phyloP scores from a whole-genome alignment of 2,329 filamentous ascomycete genomes.

The Pochonia chlamydosporia region DNA sequence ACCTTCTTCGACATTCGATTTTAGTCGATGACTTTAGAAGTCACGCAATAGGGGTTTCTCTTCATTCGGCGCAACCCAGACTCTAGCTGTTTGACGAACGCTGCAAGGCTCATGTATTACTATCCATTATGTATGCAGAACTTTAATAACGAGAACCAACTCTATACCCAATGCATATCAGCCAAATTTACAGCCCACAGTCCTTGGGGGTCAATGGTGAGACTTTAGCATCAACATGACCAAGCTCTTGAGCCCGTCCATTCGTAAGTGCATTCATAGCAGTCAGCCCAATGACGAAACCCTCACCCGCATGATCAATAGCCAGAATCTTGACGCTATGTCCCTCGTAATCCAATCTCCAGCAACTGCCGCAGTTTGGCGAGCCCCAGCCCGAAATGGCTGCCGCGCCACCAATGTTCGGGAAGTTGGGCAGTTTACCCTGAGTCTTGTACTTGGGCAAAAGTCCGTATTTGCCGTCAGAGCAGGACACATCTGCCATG shows the following conservation, averaged over 20 bases:
- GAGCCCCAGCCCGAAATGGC: conserved; percentile 53
- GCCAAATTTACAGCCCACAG: conserved; percentile 33
- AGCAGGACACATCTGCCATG: conserved; percentile 57
- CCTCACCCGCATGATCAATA: conserved; percentile 43
- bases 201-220: conserved; percentile 34
- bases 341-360: conserved; percentile 45
- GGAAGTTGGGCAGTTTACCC: conserved; percentile 43
- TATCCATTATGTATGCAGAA: background rate
- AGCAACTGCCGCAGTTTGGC: conserved; percentile 53
- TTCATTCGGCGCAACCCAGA: no score
- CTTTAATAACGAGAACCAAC: background rate
- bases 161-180: background rate
- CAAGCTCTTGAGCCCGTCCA: conserved; percentile 33
- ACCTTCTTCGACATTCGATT: background rate
- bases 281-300: conserved; percentile 50
- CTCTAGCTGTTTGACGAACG: no score
- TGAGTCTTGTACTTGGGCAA: conserved; percentile 56
- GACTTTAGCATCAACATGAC: conserved; percentile 29
- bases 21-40: no score
- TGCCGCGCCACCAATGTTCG: conserved; percentile 49
- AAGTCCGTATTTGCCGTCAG: conserved; percentile 61
- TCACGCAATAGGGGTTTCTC: no score
- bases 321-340: conserved; percentile 48
- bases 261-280: conserved; percentile 53
- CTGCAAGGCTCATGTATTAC: background rate